Percentiles rank a stretch among this genome's conserved stretches.
phyloP scores from a whole-genome alignment of 1,139 yeast genomes.

The Geotrichum armillariae region DNA sequence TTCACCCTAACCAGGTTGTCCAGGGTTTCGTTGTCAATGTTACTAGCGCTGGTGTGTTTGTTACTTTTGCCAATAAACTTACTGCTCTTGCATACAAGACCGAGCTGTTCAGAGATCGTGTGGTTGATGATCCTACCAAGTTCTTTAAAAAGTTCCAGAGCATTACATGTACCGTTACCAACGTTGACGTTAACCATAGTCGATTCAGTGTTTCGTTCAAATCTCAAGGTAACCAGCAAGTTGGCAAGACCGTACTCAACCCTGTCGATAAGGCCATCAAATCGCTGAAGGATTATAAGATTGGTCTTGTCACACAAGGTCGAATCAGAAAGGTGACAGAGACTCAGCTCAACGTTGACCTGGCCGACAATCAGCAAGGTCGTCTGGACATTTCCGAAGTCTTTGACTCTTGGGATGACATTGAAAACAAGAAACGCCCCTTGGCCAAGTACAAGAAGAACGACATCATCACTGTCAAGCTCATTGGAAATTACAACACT shows the following conservation, averaged over 20 bases:
- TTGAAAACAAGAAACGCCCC: constrained; percentile 60
- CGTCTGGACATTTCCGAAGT: constrained; percentile 76
- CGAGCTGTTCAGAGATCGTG: constrained; percentile 59
- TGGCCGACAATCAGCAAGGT: constrained; percentile 81
- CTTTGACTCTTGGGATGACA: constrained; percentile 55
- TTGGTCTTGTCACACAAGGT: constrained; percentile 66
- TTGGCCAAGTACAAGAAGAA: constrained; percentile 58
- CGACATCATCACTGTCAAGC: constrained; percentile 58
- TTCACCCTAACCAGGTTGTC: constrained; percentile 36
- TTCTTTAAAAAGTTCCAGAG: constrained; percentile 65
- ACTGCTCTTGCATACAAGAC: constrained; percentile 84
- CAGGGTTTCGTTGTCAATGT: constrained; percentile 79
- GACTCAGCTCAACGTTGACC: constrained; percentile 71
- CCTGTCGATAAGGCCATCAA: constrained; percentile 61
- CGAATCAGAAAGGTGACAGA: constrained; percentile 62
- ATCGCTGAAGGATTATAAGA: constrained; percentile 50
- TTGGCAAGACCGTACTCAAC: constrained; percentile 42
- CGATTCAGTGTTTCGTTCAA: constrained; percentile 21
- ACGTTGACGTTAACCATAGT: constrained; percentile 18
- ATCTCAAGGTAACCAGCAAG: constrained; percentile 26
- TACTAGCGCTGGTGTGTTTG: constrained; percentile 68
- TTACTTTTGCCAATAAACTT: constrained; percentile 75
- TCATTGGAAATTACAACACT: constrained; percentile 78
- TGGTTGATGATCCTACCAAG: constrained; percentile 53
- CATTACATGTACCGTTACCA: constrained; percentile 48